Conservation (phyloP, 345 rosid genomes). For the Brassica carinata region DNA sequence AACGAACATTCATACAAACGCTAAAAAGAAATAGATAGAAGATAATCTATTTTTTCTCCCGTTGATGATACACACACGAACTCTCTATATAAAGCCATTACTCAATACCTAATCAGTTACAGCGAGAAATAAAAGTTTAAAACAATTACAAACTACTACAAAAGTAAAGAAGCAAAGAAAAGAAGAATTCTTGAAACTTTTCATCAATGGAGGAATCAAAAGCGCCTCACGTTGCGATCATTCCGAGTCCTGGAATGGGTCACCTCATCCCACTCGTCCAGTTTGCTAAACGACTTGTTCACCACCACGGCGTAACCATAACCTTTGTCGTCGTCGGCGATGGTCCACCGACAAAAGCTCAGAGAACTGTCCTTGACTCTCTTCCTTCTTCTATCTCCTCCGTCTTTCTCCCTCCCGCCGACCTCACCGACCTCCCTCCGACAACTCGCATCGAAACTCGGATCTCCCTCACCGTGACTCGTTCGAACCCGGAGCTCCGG, state of each 20-base stretch:
- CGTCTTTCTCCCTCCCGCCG: slow-evolving; percentile 56
- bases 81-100: slow-evolving; percentile 39
- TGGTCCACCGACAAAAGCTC: slow-evolving; percentile 58
- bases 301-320: slow-evolving; percentile 44
- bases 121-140: background rate
- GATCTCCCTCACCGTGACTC: slow-evolving; percentile 53
- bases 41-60: background rate
- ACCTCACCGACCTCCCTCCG: slow-evolving; percentile 43
- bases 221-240: slow-evolving; percentile 50
- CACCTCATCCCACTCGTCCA: slow-evolving; percentile 76
- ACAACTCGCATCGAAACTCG: slow-evolving; percentile 47
- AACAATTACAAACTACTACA: background rate
- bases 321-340: slow-evolving; percentile 55
- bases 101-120: slow-evolving; percentile 27
- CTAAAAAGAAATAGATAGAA: slow-evolving; percentile 9
- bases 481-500: slow-evolving; percentile 57
- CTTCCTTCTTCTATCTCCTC: slow-evolving; percentile 52
- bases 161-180: background rate
- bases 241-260: slow-evolving; percentile 86
- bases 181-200: background rate
- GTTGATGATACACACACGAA: slow-evolving; percentile 15
- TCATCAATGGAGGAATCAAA: slow-evolving; percentile 45
- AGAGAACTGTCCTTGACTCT: slow-evolving; percentile 47
- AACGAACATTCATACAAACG: slow-evolving; percentile 12
- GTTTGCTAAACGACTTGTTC: slow-evolving; percentile 61